Evolutionary conservation across 2,329 filamentous ascomycete genomes (phyloP).

Genomic region (Verticillium albo-atrum): DNA sequence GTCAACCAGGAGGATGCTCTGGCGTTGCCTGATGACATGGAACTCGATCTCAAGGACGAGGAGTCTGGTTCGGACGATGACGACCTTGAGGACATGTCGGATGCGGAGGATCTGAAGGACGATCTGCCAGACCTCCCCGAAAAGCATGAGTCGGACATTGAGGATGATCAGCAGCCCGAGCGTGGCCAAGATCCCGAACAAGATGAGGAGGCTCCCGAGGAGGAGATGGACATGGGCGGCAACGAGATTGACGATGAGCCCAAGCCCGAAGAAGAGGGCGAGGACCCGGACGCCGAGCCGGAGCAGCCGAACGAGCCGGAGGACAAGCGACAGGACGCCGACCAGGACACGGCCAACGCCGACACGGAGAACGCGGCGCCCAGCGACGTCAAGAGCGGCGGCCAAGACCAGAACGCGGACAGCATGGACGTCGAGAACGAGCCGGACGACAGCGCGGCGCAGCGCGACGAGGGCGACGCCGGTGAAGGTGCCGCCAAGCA

Average conservation of each 20-base stretch:
- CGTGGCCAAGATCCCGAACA: constrained; percentile 18
- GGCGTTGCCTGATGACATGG: constrained; percentile 83
- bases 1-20: constrained; percentile 77
- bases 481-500: constrained; percentile 62
- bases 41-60: constrained; percentile 73
- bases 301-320: constrained; percentile 25
- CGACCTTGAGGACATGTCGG: constrained; percentile 50
- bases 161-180: constrained; percentile 26
- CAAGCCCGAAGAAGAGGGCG: constrained; percentile 41
- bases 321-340: constrained; percentile 19
- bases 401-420: constrained; percentile 61
- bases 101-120: constrained; percentile 42
- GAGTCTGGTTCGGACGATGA: constrained; percentile 50
- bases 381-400: constrained; percentile 59
- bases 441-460: constrained; percentile 54
- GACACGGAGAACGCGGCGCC: constrained; percentile 59
- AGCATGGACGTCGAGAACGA: constrained; percentile 59
- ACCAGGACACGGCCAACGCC: constrained; percentile 41
- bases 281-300: constrained; percentile 33
- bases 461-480: constrained; percentile 62
- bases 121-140: constrained; percentile 22
- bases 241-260: constrained; percentile 44
- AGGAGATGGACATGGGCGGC: constrained; percentile 20
- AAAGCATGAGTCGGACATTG: constrained; percentile 31
- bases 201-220: constrained; percentile 27